These are phyloP conservation scores for Penicillium thymicola DNA, from an alignment of 2,329 filamentous ascomycete genomes.

Conservation along the genomic window DNA sequence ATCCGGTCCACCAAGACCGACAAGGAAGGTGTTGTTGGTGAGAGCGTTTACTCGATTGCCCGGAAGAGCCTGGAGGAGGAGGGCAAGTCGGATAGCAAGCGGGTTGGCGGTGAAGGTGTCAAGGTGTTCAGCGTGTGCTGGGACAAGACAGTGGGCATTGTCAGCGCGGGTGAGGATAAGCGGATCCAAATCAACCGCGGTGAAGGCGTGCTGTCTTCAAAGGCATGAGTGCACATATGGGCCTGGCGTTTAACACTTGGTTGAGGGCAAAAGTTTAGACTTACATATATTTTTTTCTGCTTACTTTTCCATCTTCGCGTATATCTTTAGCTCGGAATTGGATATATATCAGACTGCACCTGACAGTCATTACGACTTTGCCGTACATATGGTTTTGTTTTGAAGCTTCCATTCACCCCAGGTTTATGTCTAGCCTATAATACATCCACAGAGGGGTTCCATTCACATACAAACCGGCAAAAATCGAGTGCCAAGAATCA, in stretches of 20 bases:
- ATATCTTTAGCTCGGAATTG: not conserved
- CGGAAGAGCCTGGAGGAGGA: constrained; percentile 68
- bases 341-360: constrained; percentile 1
- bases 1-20: constrained; percentile 65
- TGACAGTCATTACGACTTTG: not conserved
- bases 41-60: constrained; percentile 72
- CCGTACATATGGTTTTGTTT: not conserved
- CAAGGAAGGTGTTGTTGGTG: constrained; percentile 60
- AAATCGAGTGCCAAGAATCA: constrained; percentile 17
- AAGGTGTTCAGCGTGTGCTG: constrained; percentile 90
- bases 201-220: constrained; percentile 45
- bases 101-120: constrained; percentile 71
- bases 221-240: constrained; percentile 28
- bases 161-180: constrained; percentile 91
- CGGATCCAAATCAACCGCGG: constrained; percentile 85
- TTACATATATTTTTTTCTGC: constrained; percentile 10
- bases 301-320: constrained; percentile 2
- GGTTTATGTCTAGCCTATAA: constrained; percentile 19
- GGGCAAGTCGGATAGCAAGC: constrained; percentile 56
- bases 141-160: constrained; percentile 82
- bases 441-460: constrained; percentile 18
- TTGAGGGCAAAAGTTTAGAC: constrained; percentile 32
- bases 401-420: constrained; percentile 1
- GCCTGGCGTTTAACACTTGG: constrained; percentile 30
- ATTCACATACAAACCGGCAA: constrained; percentile 20